These are phyloP conservation scores for Thalia dealbata DNA, from an alignment of 176 grass and related monocot genomes.

Conservation along the genomic window DNA sequence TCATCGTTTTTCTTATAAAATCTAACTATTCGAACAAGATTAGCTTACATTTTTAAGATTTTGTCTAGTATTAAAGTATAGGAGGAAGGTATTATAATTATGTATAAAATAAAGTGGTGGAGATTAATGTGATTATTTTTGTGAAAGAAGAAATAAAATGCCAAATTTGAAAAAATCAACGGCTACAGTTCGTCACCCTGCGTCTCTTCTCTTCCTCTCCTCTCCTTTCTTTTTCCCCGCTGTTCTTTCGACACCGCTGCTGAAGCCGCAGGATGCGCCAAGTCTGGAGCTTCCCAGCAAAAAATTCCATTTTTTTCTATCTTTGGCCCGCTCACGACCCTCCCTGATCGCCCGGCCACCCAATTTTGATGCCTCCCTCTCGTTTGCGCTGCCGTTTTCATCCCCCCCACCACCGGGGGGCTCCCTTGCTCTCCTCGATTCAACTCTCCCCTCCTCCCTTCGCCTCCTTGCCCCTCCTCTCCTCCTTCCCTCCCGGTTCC, in stretches of 20 bases:
- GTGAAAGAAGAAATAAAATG: no score
- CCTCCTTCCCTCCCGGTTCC: not conserved
- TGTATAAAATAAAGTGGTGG: no score
- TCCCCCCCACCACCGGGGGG: not conserved
- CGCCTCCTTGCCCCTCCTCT: not conserved
- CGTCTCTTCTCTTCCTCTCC: not conserved
- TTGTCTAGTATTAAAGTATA: no score
- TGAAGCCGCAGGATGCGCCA: not conserved
- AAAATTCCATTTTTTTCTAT: not conserved
- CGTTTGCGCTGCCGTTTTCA: not conserved
- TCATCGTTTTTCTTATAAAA: no score
- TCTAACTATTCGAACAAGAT: no score
- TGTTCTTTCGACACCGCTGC: not conserved
- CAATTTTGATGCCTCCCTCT: not conserved
- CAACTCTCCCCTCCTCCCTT: not conserved
- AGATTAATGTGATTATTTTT: no score
- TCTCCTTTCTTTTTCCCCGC: constrained; percentile 22
- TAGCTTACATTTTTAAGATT: no score
- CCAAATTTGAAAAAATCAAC: not conserved
- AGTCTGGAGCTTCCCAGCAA: not conserved
- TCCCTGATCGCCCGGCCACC: not conserved
- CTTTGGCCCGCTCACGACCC: not conserved
- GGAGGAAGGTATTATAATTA: no score
- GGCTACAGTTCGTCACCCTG: not conserved
- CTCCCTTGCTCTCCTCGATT: not conserved